A percentile compares a stretch with the other conserved stretches of the same genome.
These are phyloP conservation scores for Kernera saxatilis DNA, from an alignment of 345 rosid genomes.

Conservation along the genomic window DNA sequence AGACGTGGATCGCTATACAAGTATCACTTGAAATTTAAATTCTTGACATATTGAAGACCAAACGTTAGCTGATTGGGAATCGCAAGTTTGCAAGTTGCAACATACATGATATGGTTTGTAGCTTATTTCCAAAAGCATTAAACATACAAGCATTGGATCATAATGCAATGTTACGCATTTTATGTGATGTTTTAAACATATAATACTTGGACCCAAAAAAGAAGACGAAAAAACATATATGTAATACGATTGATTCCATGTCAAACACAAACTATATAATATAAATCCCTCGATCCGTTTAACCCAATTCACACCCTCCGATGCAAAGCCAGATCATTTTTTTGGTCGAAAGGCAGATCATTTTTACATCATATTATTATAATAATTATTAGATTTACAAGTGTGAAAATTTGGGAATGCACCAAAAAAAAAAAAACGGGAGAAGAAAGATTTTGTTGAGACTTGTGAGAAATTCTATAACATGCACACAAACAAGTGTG, in stretches of 20 bases:
- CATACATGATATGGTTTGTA: neutral
- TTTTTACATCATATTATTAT: neutral
- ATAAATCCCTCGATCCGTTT: neutral
- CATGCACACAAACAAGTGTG: conserved; percentile 8
- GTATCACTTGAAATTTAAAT: neutral
- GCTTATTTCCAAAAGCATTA: neutral
- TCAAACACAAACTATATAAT: neutral
- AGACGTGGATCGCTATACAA: neutral
- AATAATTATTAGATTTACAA: conserved; percentile 9
- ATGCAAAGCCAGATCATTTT: neutral
- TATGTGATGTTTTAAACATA: neutral
- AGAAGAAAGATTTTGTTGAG: neutral
- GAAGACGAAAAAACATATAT: neutral
- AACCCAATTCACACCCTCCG: neutral
- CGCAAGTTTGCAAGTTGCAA: neutral
- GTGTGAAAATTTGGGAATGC: conserved; percentile 9
- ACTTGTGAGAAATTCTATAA: neutral
- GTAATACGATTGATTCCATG: neutral
- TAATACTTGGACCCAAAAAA: too few relatives aligned
- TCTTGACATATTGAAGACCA: neutral
- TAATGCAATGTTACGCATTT: neutral
- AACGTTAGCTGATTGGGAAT: neutral
- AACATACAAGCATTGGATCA: neutral
- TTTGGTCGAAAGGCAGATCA: too few relatives aligned
- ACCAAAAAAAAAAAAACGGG: neutral